Evolutionary conservation across 2,329 filamentous ascomycete species (phyloP).

Genomic region (Pseudogymnoascus sp.): DNA sequence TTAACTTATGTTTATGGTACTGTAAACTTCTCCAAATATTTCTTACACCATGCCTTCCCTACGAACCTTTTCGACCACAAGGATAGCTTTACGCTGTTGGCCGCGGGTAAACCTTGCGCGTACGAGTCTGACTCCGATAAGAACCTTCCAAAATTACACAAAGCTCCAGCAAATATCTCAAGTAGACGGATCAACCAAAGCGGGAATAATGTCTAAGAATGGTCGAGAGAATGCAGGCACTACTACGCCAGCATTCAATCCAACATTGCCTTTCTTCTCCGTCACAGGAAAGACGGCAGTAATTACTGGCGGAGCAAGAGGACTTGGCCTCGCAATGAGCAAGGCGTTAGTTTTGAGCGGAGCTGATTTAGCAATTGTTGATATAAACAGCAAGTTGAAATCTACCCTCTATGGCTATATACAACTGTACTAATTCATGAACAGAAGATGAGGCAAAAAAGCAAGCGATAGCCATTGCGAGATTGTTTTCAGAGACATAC

Average conservation of each 20-base stretch:
- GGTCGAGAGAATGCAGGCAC: conserved; percentile 16
- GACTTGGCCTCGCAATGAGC: conserved; percentile 84
- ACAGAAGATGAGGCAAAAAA: conserved; percentile 74
- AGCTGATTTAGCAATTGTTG: conserved; percentile 82
- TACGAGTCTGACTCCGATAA: background rate
- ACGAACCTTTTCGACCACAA: background rate
- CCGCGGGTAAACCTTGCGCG: background rate
- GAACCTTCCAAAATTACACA: background rate
- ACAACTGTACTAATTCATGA: conserved; percentile 14
- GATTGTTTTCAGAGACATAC: background rate
- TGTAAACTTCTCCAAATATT: background rate
- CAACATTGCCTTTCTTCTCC: conserved; percentile 78
- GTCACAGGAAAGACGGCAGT: conserved; percentile 75
- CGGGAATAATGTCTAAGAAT: conserved; percentile 20
- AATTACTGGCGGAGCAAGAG: conserved; percentile 84
- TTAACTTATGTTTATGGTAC: background rate
- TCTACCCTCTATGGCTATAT: background rate
- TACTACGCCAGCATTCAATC: conserved; percentile 46
- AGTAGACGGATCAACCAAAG: background rate
- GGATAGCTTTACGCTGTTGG: background rate
- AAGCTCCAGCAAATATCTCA: background rate
- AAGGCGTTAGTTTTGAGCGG: conserved; percentile 85
- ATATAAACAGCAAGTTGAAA: conserved; percentile 60
- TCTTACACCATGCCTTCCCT: background rate
- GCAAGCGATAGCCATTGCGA: conserved; percentile 46